Percentiles rank a stretch among this genome's conserved stretches.
These are phyloP conservation scores for Thelonectria olida DNA, from an alignment of 2,329 filamentous ascomycete species.

Conservation along the genomic window DNA sequence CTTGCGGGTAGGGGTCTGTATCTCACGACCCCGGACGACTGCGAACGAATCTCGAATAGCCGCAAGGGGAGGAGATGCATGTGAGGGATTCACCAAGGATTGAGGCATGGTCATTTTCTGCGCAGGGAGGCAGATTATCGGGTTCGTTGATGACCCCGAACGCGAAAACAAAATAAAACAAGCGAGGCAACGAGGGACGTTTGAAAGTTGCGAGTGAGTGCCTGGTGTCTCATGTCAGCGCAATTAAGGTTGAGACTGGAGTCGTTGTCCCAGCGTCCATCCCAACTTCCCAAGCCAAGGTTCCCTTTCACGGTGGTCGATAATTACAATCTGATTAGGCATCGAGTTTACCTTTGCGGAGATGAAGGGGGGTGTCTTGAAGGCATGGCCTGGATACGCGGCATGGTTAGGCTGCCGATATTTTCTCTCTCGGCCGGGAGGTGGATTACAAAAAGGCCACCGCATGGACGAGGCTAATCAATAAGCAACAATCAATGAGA, in stretches of 20 bases:
- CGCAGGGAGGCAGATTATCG: not conserved
- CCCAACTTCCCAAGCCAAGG: no score
- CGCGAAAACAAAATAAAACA: not conserved
- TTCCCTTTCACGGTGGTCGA: no score
- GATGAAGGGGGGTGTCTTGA: not conserved
- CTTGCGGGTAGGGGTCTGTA: no score
- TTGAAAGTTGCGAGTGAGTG: no score
- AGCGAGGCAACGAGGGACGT: no score
- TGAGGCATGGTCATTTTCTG: no score
- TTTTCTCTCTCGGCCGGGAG: slow-evolving; percentile 8
- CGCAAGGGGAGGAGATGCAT: no score
- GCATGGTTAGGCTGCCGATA: not conserved
- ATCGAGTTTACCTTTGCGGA: not conserved
- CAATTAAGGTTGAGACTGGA: no score
- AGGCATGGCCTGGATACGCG: not conserved
- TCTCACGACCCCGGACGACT: not conserved
- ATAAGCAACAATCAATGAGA: not conserved
- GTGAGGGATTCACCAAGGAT: no score
- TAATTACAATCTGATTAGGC: slow-evolving; percentile 24
- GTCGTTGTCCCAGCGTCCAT: no score
- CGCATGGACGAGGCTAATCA: not conserved
- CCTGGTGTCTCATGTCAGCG: no score
- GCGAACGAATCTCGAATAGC: no score
- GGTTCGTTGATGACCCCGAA: slow-evolving; percentile 11
- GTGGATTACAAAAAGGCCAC: slow-evolving; percentile 6